Percentiles rank a stretch among this genome's conserved stretches.
Evolutionary conservation across 495 filamentous ascomycete genomes (phyloP).

Genomic region (Evansstolkia leycettana): DNA sequence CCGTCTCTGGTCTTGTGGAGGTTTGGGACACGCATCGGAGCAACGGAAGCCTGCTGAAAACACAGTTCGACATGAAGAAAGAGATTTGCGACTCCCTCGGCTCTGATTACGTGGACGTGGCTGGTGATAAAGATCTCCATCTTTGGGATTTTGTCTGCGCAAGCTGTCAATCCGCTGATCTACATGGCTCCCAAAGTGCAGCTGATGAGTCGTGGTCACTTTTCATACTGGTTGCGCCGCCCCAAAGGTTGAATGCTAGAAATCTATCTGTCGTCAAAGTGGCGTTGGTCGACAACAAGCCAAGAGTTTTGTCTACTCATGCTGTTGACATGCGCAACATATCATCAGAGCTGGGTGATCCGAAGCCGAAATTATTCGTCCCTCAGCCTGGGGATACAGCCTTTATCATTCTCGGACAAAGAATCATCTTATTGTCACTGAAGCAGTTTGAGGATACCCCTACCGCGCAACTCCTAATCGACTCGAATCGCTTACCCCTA

Average conservation of each 20-base stretch:
- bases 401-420: slow-evolving; percentile 68
- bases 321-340: slow-evolving; percentile 14
- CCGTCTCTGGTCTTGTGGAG: slow-evolving; percentile 60
- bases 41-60: slow-evolving; percentile 47
- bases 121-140: slow-evolving; percentile 20
- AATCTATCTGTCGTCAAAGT: slow-evolving; percentile 20
- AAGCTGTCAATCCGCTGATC: slow-evolving; percentile 8
- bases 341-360: slow-evolving; percentile 17
- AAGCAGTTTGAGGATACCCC: slow-evolving; percentile 45
- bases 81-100: slow-evolving; percentile 20
- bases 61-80: slow-evolving; percentile 35
- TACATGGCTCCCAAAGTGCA: slow-evolving; percentile 3
- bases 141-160: slow-evolving; percentile 26
- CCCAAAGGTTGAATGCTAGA: slow-evolving; percentile 9
- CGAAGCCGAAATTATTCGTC: slow-evolving; percentile 60
- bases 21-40: slow-evolving; percentile 81
- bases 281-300: slow-evolving; percentile 12
- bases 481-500: slow-evolving; percentile 40
- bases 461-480: slow-evolving; percentile 55
- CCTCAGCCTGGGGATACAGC: slow-evolving; percentile 66
- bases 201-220: slow-evolving; percentile 19
- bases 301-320: slow-evolving; percentile 18
- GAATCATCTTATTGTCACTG: slow-evolving; percentile 64
- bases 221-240: slow-evolving; percentile 17
- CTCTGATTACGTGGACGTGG: slow-evolving; percentile 7